These are phyloP conservation scores for Candida schatavii DNA, from an alignment of 805 yeast genomes.

Conservation along the genomic window DNA sequence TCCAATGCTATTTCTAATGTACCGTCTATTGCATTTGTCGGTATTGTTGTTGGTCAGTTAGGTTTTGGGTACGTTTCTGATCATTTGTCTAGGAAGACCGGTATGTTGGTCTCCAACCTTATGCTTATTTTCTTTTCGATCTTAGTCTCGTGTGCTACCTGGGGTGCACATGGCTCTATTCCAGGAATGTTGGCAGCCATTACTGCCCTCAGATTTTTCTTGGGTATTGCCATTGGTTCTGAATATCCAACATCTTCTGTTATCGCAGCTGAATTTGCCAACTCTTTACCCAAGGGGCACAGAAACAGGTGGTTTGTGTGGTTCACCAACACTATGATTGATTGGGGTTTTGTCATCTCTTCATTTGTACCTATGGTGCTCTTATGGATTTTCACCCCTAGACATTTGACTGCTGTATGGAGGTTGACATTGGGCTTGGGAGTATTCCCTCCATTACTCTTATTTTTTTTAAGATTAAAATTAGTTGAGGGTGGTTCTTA, in stretches of 20 bases:
- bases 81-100: constrained; percentile 72
- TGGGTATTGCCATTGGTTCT: constrained; percentile 92
- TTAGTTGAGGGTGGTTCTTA: constrained; percentile 74
- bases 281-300: constrained; percentile 70
- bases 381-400: constrained; percentile 73
- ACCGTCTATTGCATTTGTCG: constrained; percentile 85
- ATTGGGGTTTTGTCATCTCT: constrained; percentile 77
- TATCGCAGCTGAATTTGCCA: constrained; percentile 89
- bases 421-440: constrained; percentile 88
- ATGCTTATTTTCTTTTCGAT: constrained; percentile 77
- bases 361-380: constrained; percentile 85
- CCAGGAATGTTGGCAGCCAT: constrained; percentile 80
- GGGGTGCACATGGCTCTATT: constrained; percentile 74
- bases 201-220: constrained; percentile 79
- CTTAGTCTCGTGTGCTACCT: constrained; percentile 71
- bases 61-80: constrained; percentile 80
- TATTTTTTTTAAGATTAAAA: constrained; percentile 74
- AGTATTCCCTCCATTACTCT: constrained; percentile 78
- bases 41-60: constrained; percentile 86
- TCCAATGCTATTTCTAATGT: constrained; percentile 78
- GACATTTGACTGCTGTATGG: constrained; percentile 83
- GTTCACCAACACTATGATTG: constrained; percentile 89
- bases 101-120: constrained; percentile 76
- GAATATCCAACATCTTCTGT: constrained; percentile 94
- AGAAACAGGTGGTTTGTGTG: constrained; percentile 87